Conservation (phyloP, 805 yeast species). For the Kodamaea sagamina region DNA sequence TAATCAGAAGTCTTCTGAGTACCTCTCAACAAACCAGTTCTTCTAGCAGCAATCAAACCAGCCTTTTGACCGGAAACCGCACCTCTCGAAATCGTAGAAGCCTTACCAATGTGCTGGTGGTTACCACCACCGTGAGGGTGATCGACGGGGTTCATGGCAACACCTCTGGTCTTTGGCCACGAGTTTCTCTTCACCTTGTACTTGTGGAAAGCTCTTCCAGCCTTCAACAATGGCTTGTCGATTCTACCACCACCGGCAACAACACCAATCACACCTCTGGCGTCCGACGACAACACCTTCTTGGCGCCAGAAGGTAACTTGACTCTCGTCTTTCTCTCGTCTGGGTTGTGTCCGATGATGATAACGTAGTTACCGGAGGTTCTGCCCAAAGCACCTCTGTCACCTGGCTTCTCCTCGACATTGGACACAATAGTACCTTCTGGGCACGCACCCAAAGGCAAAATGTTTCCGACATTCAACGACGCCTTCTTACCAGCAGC, state of each 20-base stretch:
- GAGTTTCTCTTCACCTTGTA: slow-evolving; percentile 99
- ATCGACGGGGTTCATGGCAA: slow-evolving; percentile 99
- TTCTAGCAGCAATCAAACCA: slow-evolving; percentile 99
- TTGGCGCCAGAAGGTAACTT: slow-evolving; percentile 99
- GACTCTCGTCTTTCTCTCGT: slow-evolving; percentile 98
- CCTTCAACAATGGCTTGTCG: slow-evolving; percentile 99
- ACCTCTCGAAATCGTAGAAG: slow-evolving; percentile 98
- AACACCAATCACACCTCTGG: slow-evolving; percentile 99
- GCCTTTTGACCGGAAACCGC: slow-evolving; percentile 99
- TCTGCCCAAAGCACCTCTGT: slow-evolving; percentile 99
- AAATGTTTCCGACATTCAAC: slow-evolving; percentile 93
- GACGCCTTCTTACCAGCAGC: slow-evolving; percentile 99
- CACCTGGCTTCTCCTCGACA: slow-evolving; percentile 98
- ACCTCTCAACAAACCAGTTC: slow-evolving; percentile 99
- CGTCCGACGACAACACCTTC: slow-evolving; percentile 92
- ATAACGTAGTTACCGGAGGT: slow-evolving; percentile 99
- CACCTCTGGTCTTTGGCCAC: slow-evolving; percentile 99
- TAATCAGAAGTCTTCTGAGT: slow-evolving; percentile 77
- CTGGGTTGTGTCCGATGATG: slow-evolving; percentile 99
- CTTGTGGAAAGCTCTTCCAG: slow-evolving; percentile 99
- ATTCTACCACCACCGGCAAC: slow-evolving; percentile 99
- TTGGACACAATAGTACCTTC: slow-evolving; percentile 99
- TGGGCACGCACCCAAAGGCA: slow-evolving; percentile 96
- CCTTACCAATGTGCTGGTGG: slow-evolving; percentile 99
- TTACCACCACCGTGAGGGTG: slow-evolving; percentile 99